Conservation (phyloP, 2,329 filamentous ascomycete species). For the Colletotrichum sp. region DNA sequence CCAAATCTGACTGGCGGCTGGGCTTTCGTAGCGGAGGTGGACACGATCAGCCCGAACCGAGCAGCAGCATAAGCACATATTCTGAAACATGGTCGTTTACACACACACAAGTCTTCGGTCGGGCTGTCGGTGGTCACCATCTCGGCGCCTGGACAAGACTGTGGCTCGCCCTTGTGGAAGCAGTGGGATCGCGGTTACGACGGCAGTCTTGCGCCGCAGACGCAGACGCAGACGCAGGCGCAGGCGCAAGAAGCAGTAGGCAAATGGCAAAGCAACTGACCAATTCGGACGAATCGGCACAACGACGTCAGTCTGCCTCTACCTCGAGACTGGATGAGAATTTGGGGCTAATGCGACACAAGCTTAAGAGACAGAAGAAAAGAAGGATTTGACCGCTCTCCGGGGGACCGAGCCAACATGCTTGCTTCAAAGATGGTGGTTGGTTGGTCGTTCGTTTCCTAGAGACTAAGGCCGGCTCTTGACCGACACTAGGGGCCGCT, state of each 20-base stretch:
- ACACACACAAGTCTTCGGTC: neutral
- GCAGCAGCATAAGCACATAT: constrained; percentile 19
- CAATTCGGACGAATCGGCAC: neutral
- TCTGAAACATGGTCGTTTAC: constrained; percentile 8
- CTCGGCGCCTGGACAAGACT: neutral
- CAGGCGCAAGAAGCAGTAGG: neutral
- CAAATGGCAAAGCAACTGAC: neutral
- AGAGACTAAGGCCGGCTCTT: neutral
- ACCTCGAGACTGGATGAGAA: neutral
- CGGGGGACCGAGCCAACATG: constrained; percentile 8
- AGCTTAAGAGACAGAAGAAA: neutral
- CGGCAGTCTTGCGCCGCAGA: neutral
- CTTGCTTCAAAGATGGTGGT: neutral
- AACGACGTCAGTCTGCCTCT: neutral
- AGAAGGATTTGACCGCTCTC: neutral
- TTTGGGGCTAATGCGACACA: neutral
- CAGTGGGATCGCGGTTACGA: neutral
- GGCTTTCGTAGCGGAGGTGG: neutral
- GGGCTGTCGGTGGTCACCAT: neutral
- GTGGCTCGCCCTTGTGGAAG: neutral
- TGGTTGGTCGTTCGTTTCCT: neutral
- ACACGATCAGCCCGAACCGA: constrained; percentile 11
- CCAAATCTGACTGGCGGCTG: neutral
- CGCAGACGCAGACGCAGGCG: neutral
- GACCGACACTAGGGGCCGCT: constrained; percentile 9